These are phyloP conservation scores for Bryoerythrophyllum caledonicum DNA, from an alignment of 225 moss, liverwort and hornwort species.

Conservation along the genomic window DNA sequence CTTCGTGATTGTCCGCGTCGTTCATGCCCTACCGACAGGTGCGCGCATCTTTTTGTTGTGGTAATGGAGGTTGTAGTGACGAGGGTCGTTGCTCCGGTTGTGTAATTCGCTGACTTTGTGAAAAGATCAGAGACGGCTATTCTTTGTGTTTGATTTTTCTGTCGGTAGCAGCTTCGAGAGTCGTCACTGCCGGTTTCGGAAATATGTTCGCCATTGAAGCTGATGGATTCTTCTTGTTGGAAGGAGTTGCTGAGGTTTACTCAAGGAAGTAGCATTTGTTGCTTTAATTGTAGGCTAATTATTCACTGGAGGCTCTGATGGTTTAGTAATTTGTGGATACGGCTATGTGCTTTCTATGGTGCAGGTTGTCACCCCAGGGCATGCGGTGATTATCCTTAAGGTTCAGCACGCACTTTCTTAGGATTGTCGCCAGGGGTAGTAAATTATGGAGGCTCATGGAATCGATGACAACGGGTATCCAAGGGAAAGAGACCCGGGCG, in stretches of 20 bases:
- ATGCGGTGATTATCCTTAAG: slow-evolving; percentile 13
- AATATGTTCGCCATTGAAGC: not conserved
- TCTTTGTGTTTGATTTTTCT: not conserved
- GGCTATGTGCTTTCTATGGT: no score
- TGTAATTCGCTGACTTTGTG: not conserved
- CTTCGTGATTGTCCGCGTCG: not conserved
- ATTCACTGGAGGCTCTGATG: not conserved
- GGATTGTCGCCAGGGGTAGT: not conserved
- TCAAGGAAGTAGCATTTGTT: not conserved
- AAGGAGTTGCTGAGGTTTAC: no score
- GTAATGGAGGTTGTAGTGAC: not conserved
- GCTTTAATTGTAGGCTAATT: not conserved
- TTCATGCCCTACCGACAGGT: slow-evolving; percentile 21
- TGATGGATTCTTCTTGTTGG: no score
- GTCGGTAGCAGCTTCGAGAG: not conserved
- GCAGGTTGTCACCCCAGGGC: slow-evolving; percentile 12
- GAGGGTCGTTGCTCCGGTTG: not conserved
- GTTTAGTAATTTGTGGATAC: not conserved
- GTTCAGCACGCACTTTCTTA: slow-evolving; percentile 15
- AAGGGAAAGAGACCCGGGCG: not conserved
- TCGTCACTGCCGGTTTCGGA: not conserved
- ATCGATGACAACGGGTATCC: not conserved
- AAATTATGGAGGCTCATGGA: slow-evolving; percentile 6
- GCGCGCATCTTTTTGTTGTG: not conserved
- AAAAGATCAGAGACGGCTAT: no score